Conservation (phyloP, 1,139 yeast genomes). For the Pichia terricola region DNA sequence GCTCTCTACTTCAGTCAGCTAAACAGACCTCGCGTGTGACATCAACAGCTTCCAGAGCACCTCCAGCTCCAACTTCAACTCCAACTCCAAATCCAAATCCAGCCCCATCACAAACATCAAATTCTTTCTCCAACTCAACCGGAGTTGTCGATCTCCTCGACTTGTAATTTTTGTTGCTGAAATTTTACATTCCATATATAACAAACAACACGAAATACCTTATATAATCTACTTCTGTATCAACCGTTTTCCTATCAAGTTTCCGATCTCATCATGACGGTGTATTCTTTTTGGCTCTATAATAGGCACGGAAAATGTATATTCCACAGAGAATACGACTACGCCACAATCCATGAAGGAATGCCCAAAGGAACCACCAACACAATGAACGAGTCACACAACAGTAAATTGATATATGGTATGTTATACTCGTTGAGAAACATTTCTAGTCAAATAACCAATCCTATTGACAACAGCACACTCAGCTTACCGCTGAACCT, state of each 20-base stretch:
- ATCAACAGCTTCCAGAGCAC: slow-evolving; percentile 1
- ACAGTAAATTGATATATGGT: slow-evolving; percentile 81
- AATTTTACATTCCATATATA: too few relatives aligned
- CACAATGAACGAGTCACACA: slow-evolving; percentile 49
- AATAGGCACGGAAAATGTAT: slow-evolving; percentile 80
- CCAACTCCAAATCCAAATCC: slow-evolving; percentile 4
- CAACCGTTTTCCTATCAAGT: too few relatives aligned
- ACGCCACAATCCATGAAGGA: slow-evolving; percentile 13
- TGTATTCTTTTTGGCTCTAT: slow-evolving; percentile 79
- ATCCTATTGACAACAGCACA: slow-evolving; percentile 3
- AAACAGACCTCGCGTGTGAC: slow-evolving; percentile 11
- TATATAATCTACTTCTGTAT: too few relatives aligned
- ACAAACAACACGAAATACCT: too few relatives aligned
- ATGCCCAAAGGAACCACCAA: slow-evolving; percentile 37
- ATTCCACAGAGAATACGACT: slow-evolving; percentile 52
- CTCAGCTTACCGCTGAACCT: slow-evolving; percentile 13
- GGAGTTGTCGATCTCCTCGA: slow-evolving; percentile 35
- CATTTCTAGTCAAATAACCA: slow-evolving; percentile 35
- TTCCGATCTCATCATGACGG: slow-evolving; percentile 31
- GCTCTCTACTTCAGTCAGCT: slow-evolving; percentile 20
- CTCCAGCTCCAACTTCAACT: neutral
- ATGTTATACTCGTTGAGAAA: slow-evolving; percentile 71
- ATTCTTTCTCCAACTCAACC: neutral
- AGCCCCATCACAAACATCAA: neutral
- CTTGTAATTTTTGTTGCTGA: slow-evolving; percentile 22